A percentile compares a stretch with the other conserved stretches of the same genome.
phyloP scores from a whole-genome alignment of 306 rosid genomes.

The Psophocarpus tetragonolobus region DNA sequence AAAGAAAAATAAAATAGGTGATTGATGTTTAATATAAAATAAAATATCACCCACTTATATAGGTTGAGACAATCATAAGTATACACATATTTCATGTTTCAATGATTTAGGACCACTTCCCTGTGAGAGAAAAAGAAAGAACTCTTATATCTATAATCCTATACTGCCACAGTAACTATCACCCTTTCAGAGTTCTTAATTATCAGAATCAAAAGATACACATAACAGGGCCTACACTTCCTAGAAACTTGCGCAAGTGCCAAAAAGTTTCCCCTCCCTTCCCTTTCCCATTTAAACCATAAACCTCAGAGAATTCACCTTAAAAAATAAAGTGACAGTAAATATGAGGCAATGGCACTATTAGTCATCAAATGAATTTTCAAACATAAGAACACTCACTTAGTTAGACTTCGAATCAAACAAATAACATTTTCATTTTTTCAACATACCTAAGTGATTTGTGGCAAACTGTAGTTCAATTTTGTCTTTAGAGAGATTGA shows the following conservation, averaged over 20 bases:
- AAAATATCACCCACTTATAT: background rate
- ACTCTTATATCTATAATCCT: background rate
- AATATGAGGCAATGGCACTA: background rate
- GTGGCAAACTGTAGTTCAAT: constrained; percentile 92
- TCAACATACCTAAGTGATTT: constrained; percentile 67
- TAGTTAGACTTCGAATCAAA: background rate
- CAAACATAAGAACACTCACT: background rate
- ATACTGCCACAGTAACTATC: too few relatives aligned
- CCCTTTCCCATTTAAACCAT: background rate
- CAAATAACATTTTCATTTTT: background rate
- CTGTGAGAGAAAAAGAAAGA: background rate
- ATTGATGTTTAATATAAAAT: background rate
- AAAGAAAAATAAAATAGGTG: background rate
- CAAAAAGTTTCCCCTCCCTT: background rate
- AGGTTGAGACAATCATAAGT: background rate
- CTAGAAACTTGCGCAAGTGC: background rate
- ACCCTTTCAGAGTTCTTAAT: background rate
- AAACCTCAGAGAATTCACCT: background rate
- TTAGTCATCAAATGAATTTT: constrained; percentile 7
- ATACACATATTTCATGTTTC: background rate
- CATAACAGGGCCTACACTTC: background rate
- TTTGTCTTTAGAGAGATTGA: constrained; percentile 73
- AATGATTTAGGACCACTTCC: background rate
- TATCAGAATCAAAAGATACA: background rate
- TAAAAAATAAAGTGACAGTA: background rate